Evolutionary conservation across 352 stramenopile genomes (phyloP).

Genomic region (Pythium scleroteichum): DNA sequence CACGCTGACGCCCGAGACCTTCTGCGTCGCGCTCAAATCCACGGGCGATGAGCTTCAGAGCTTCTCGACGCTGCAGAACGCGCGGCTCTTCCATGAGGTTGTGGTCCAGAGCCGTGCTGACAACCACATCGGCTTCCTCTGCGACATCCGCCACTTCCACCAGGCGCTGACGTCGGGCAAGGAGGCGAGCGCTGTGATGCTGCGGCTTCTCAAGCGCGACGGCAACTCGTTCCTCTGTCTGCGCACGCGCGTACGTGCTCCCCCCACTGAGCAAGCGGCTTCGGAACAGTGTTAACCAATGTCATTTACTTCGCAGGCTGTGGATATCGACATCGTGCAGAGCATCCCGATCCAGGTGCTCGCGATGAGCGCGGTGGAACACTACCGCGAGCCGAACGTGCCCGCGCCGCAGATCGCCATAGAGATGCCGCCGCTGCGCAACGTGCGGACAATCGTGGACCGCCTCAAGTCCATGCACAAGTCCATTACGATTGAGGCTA

Average conservation of each 20-base stretch:
- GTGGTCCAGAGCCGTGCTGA: constrained; percentile 71
- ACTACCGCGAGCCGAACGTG: constrained; percentile 77
- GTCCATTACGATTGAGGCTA: constrained; percentile 76
- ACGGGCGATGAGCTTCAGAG: constrained; percentile 77
- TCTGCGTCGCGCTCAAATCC: constrained; percentile 70
- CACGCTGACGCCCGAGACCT: constrained; percentile 61
- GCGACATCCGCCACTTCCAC: constrained; percentile 73
- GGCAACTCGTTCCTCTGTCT: constrained; percentile 74
- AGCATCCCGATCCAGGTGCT: constrained; percentile 83
- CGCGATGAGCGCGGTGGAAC: constrained; percentile 69
- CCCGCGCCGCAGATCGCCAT: constrained; percentile 76
- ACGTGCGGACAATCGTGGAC: constrained; percentile 71
- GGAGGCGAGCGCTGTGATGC: constrained; percentile 76
- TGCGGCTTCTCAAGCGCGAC: constrained; percentile 81
- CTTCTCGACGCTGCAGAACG: constrained; percentile 67
- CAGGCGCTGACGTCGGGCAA: constrained; percentile 75
- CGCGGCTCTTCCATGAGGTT: constrained; percentile 71
- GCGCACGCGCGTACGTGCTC: constrained; percentile 40
- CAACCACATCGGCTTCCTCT: constrained; percentile 82
- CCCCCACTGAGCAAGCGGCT: too few relatives aligned
- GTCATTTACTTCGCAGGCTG: constrained; percentile 51
- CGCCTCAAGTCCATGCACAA: constrained; percentile 74
- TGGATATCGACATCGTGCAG: constrained; percentile 87
- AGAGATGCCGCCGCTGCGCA: constrained; percentile 72
- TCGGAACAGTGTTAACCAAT: too few relatives aligned